Evolutionary conservation across 2,329 filamentous ascomycete genomes (phyloP), one percentile per base, ranked within the genome.

Genomic region (Lanzia echinophila): DNA sequence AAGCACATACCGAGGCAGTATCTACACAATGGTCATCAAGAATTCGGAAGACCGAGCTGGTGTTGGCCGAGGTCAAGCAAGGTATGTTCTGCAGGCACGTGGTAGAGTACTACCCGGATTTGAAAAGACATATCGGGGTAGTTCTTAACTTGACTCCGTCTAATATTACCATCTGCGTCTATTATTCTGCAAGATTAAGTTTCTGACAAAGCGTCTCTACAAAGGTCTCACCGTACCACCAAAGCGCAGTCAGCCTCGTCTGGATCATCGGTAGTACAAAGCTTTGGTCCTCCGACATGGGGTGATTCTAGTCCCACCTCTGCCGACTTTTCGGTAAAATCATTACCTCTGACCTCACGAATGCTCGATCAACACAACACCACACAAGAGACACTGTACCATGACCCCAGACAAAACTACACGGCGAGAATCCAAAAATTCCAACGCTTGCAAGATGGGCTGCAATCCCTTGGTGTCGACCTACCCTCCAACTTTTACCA

Each of bases 391-490:
- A 38, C 48, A 17, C 44, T 53, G 1, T 15, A 12, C 11, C 28
- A 34, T 28, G n/a, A 48, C 6, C 34, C 36, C 13, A 31, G 48
- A 3, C 19, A 53, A 32, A 12, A 19, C 19, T 19, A 33, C 15
- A 10, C 12, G 2, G 19, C 32, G 3, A 38, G 38, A 28, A 46
- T 36, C 24, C 20, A 42, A 5, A 17, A 53, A 28, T 19, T 11
- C 19, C 44, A 22, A 7, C 47, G 28, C 4, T 34, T 53, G 2
- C 50, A 53, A 24, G 28, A 19, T 2, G 24, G 50, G 2, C 47
- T 53, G n/a, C n/a, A 24, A n/a, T 47, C 50, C 15, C 36, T 48
- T 6, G 50, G 44, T 12, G 28, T 53, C 28, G 36, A 53, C 13
- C 11, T 53, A 1, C 44, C 50, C 15, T 48, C 36, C 11, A 34